These are phyloP conservation scores for Suhomyces bokatorum DNA, from an alignment of 1,139 yeast species.

Conservation along the genomic window DNA sequence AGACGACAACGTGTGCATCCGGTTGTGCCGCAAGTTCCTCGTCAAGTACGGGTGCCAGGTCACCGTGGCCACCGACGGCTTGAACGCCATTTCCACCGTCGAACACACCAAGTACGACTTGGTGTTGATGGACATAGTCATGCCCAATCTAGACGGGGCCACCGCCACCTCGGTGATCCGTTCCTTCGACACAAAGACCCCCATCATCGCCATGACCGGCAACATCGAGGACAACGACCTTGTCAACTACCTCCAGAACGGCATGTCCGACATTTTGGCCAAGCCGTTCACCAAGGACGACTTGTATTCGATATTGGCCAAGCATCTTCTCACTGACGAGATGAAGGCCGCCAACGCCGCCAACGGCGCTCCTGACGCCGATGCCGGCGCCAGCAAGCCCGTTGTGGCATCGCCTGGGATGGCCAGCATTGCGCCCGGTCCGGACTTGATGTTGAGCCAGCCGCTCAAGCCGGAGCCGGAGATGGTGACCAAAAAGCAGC, in stretches of 20 bases:
- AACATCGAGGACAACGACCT: conserved; percentile 79
- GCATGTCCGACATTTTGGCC: conserved; percentile 88
- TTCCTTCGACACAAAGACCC: conserved; percentile 78
- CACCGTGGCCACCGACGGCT: conserved; percentile 89
- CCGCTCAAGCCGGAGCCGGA: conserved; percentile 10
- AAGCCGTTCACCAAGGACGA: conserved; percentile 91
- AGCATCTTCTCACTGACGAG: conserved; percentile 50
- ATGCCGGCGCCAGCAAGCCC: conserved; percentile 3
- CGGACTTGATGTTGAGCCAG: conserved; percentile 3
- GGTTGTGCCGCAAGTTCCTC: conserved; percentile 73
- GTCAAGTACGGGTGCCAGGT: conserved; percentile 90
- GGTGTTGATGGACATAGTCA: conserved; percentile 89
- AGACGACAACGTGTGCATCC: conserved; percentile 83
- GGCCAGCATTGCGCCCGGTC: neutral
- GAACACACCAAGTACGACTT: conserved; percentile 77
- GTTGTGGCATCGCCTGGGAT: conserved; percentile 5
- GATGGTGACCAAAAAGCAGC: conserved; percentile 8
- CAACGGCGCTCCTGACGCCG: conserved; percentile 1
- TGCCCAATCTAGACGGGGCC: conserved; percentile 95
- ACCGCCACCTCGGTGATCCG: conserved; percentile 87
- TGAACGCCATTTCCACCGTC: conserved; percentile 80
- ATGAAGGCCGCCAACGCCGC: conserved; percentile 7
- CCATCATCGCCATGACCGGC: conserved; percentile 93
- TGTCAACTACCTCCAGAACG: conserved; percentile 79
- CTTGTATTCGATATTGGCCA: conserved; percentile 69